These are phyloP conservation scores for Litsea cubeba DNA, from an alignment of 164 flowering plant genomes.

Conservation along the genomic window DNA sequence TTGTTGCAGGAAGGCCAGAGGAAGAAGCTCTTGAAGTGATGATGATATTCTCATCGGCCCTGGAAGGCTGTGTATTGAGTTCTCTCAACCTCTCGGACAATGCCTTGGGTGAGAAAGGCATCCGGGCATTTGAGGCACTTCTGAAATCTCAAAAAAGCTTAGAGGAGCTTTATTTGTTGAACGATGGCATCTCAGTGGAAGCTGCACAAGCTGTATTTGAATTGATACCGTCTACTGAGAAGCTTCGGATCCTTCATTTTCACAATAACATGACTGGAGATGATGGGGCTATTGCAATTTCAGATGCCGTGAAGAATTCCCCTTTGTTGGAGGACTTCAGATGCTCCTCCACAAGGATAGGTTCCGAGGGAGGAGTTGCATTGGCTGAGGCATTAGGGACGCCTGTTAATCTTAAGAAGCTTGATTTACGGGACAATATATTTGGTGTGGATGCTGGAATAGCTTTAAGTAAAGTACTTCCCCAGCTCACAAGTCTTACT, in stretches of 20 bases:
- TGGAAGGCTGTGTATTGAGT: slow-evolving; percentile 63
- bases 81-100: slow-evolving; percentile 74
- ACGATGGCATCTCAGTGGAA: slow-evolving; percentile 90
- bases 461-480: slow-evolving; percentile 53
- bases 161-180: slow-evolving; percentile 89
- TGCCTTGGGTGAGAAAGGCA: slow-evolving; percentile 94
- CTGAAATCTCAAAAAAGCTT: slow-evolving; percentile 63
- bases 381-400: slow-evolving; percentile 55
- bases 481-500: slow-evolving; percentile 28
- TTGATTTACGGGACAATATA: slow-evolving; percentile 82
- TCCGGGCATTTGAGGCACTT: slow-evolving; percentile 74
- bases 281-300: slow-evolving; percentile 76
- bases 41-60: slow-evolving; percentile 58
- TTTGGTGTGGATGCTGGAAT: slow-evolving; percentile 72
- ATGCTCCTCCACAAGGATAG: slow-evolving; percentile 94
- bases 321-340: slow-evolving; percentile 73
- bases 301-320: slow-evolving; percentile 63
- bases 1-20: slow-evolving; percentile 84
- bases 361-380: slow-evolving; percentile 70
- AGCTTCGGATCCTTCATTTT: slow-evolving; percentile 71
- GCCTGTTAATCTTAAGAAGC: slow-evolving; percentile 54
- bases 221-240: slow-evolving; percentile 73
- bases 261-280: slow-evolving; percentile 96
- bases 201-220: slow-evolving; percentile 87
- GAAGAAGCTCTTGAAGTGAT: slow-evolving; percentile 86